Conservation (phyloP, 2,329 filamentous ascomycete genomes). For the Penicillium sclerotigenum region DNA sequence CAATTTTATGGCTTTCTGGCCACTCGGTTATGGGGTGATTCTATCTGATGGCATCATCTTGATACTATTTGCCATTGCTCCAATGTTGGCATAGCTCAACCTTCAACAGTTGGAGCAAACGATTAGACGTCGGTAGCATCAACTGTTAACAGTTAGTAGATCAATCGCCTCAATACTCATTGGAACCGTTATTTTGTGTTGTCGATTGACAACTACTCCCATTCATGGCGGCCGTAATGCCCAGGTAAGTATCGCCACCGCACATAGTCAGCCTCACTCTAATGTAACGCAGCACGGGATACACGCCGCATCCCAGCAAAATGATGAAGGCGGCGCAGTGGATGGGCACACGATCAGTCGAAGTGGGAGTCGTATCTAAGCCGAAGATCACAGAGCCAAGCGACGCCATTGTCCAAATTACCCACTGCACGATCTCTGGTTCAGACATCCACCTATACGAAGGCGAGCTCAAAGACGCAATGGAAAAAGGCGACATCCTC, state of each 20-base stretch:
- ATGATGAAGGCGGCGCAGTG: conserved; percentile 33
- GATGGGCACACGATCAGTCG: conserved; percentile 28
- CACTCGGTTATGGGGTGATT: background rate
- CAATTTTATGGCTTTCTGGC: background rate
- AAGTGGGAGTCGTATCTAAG: conserved; percentile 35
- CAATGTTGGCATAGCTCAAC: background rate
- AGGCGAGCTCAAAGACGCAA: conserved; percentile 28
- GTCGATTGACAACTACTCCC: background rate
- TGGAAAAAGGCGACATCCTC: conserved; percentile 31
- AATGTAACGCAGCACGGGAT: conserved; percentile 16
- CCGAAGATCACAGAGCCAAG: conserved; percentile 31
- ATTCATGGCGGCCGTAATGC: conserved; percentile 16
- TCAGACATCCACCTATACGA: conserved; percentile 35
- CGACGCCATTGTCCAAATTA: conserved; percentile 36
- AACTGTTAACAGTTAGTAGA: background rate
- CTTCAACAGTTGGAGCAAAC: background rate
- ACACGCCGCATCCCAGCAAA: conserved; percentile 28
- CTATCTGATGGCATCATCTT: background rate
- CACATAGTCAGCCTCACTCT: background rate
- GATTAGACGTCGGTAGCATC: background rate
- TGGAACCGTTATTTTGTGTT: background rate
- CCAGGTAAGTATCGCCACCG: background rate
- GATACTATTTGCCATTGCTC: background rate
- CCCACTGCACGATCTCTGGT: conserved; percentile 34
- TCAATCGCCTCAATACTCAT: background rate